Conservation (phyloP, 208 protist genomes). For the Acanthamoeba culbertsoni region DNA sequence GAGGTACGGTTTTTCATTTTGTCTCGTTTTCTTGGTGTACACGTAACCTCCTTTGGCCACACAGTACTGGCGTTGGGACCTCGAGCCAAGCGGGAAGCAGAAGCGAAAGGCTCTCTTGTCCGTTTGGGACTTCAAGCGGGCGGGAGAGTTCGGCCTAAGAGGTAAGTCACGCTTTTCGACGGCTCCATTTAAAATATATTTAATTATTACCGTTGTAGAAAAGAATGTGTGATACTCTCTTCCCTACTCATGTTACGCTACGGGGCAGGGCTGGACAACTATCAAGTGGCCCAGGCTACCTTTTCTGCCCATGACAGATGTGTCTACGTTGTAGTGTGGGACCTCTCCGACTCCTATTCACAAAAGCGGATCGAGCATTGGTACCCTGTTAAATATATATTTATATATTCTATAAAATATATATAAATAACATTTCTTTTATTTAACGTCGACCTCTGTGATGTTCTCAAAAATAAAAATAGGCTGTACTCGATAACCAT, state of each 20-base stretch:
- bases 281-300: not conserved
- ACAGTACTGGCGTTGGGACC: conserved; percentile 2
- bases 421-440: not conserved
- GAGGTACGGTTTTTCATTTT: not conserved
- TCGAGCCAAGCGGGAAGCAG: not conserved
- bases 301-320: not conserved
- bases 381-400: not conserved
- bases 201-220: not conserved
- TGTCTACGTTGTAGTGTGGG: not conserved
- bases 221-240: not conserved
- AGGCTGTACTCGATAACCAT: conserved; percentile 45
- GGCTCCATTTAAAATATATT: not conserved
- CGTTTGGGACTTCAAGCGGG: conserved; percentile 27
- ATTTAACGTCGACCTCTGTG: not conserved
- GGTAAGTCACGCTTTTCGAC: not conserved
- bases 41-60: not conserved
- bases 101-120: conserved; percentile 25
- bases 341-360: not conserved
- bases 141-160: not conserved
- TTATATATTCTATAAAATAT: not conserved
- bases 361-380: conserved; percentile 40
- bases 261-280: not conserved
- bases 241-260: no score
- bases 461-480: not conserved
- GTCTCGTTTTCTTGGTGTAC: not conserved